Evolutionary conservation across 345 rosid species (phyloP).

Genomic region (Dimocarpus longan): DNA sequence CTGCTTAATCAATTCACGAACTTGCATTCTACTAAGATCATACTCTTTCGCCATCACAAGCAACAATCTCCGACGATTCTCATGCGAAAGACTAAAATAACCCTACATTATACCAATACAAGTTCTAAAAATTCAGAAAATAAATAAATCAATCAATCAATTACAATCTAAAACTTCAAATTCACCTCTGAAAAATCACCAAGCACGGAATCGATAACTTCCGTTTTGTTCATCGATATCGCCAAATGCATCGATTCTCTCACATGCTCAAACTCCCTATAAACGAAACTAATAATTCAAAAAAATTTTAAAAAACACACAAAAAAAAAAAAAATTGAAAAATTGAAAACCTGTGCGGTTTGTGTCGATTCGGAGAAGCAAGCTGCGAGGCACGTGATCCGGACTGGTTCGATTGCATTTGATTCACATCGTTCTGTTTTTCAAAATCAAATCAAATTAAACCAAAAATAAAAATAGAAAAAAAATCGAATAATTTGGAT

Average conservation of each 20-base stretch:
- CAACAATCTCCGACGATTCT: constrained; percentile 60
- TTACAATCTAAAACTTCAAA: background rate
- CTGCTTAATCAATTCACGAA: constrained; percentile 76
- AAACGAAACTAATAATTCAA: background rate
- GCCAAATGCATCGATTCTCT: constrained; percentile 79
- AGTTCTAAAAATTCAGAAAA: constrained; percentile 3
- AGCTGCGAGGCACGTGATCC: constrained; percentile 15
- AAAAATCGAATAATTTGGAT: background rate
- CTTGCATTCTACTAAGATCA: constrained; percentile 71
- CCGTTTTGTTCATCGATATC: constrained; percentile 71
- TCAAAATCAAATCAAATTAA: background rate
- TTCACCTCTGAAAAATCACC: constrained; percentile 75
- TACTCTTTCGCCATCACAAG: constrained; percentile 73
- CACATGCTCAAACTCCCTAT: constrained; percentile 65
- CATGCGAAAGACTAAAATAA: constrained; percentile 59
- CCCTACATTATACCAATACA: constrained; percentile 51
- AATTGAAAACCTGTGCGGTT: constrained; percentile 31
- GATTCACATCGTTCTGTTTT: constrained; percentile 41
- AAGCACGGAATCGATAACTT: constrained; percentile 70
- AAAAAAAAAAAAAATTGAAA: background rate
- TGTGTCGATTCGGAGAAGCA: constrained; percentile 23
- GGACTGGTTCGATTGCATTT: constrained; percentile 33
- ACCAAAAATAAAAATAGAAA: background rate
- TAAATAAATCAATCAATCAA: too few relatives aligned
- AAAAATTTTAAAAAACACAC: constrained; percentile 19